Conservation (phyloP, 805 yeast species). For the Cyberlindnera galapagoensis region DNA sequence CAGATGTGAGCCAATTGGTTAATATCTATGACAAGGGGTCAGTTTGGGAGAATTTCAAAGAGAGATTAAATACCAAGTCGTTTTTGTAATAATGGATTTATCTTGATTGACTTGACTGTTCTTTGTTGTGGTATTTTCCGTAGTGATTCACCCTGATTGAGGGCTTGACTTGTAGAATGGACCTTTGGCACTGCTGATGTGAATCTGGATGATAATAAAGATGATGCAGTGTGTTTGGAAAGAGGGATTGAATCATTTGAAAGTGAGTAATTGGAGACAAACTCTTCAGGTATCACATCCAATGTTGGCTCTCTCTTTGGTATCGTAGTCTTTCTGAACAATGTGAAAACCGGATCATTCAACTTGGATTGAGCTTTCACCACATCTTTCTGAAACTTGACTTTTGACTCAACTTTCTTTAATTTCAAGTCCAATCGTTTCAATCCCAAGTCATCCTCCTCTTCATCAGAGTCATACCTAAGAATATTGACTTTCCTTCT, state of each 20-base stretch:
- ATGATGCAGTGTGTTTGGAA: constrained; percentile 7
- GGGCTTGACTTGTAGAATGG: no score
- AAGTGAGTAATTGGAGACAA: constrained; percentile 3
- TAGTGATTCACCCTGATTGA: no score
- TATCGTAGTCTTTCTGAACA: constrained; percentile 5
- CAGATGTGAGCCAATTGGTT: constrained; percentile 9
- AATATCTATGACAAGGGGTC: constrained; percentile 21
- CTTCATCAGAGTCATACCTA: constrained; percentile 30
- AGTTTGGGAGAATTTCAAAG: constrained; percentile 14
- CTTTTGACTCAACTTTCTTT: constrained; percentile 14
- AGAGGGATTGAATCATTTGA: constrained; percentile 2
- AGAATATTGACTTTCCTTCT: not conserved
- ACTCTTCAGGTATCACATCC: not conserved
- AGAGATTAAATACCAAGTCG: constrained; percentile 15
- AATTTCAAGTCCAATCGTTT: constrained; percentile 9
- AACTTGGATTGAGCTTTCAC: not conserved
- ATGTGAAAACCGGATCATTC: constrained; percentile 10
- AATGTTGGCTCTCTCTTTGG: constrained; percentile 1
- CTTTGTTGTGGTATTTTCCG: no score
- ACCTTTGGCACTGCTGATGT: no score
- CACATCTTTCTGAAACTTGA: constrained; percentile 13
- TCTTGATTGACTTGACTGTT: constrained; percentile 6
- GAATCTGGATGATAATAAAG: constrained; percentile 4
- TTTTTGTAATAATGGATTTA: constrained; percentile 14
- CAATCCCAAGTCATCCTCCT: not conserved